Percentiles rank a stretch among this genome's conserved stretches.
Evolutionary conservation across 306 rosid species (phyloP).

Genomic region (Adenanthera pavonina): DNA sequence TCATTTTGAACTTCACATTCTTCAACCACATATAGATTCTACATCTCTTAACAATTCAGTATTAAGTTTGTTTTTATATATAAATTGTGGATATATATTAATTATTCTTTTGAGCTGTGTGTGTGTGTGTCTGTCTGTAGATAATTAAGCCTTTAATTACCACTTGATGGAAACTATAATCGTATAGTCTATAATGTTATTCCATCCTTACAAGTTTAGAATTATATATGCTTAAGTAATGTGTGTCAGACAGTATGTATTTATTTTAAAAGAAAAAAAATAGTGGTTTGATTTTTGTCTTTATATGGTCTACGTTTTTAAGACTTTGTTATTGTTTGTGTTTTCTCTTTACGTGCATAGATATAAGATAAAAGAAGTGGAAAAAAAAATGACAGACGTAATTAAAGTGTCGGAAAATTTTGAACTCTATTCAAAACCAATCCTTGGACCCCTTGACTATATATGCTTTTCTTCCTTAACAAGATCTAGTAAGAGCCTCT

Average conservation of each 20-base stretch:
- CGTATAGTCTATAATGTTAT: neutral
- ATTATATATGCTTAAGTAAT: neutral
- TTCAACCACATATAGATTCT: neutral
- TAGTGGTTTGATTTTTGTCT: neutral
- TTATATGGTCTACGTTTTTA: neutral
- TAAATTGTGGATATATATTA: neutral
- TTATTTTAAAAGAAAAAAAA: neutral
- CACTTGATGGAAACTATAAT: neutral
- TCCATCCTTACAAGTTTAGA: neutral
- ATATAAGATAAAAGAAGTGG: conserved; percentile 40
- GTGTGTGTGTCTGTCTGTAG: neutral
- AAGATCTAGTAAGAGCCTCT: conserved; percentile 67
- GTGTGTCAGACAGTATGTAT: neutral
- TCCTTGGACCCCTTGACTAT: conserved; percentile 68
- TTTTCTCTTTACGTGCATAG: conserved; percentile 39
- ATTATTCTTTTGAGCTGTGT: neutral
- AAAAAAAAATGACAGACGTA: conserved; percentile 39
- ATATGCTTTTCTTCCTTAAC: conserved; percentile 71
- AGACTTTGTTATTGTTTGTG: conserved; percentile 4
- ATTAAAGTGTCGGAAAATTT: conserved; percentile 43
- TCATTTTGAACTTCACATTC: conserved; percentile 13
- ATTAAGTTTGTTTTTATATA: neutral
- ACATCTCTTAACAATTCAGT: neutral
- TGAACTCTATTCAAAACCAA: conserved; percentile 38
- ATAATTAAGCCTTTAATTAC: neutral